Evolutionary conservation across 768 basidiomycete species (phyloP), one percentile per base, ranked within the genome.

Genomic region (Fistulinella prunicolor): DNA sequence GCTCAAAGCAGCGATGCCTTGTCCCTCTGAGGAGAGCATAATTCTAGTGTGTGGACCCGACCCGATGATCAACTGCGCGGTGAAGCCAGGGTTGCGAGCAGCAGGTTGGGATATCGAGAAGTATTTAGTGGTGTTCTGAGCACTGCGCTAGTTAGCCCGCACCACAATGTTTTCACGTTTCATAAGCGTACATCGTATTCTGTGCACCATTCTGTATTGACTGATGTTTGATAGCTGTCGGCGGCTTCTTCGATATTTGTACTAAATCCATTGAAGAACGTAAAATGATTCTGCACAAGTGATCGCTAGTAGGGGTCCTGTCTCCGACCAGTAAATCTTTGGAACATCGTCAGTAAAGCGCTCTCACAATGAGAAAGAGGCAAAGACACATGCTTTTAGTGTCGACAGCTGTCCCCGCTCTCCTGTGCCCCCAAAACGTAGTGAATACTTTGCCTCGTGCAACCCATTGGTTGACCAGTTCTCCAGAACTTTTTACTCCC

Each of bases 381-480:
- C n/a, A 21, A 10, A 45, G 26, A 3, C 6, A 66, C 87, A 49
- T 54, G 96, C 96, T 86, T 66, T 89, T 94, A 8, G 94, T 93
- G 53, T 98, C 93, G 1, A 93, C 94, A 59, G 98, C 94, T 58
- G 98, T 88, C 56, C 96, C 98, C 96, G 48, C 97, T 80, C 61
- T 95, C 90, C 28, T 94, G 93, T 1, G 83, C 84, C 68, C 96
- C 93, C 96, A 98, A 67, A 99, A 99, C 61, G 97, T 77, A 24
- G 96, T 92, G 54, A 97, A 96, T 0, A 93, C 93, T 54, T 79
- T 78, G 0, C 94, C 95, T 4, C 89, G 72, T 3, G 86, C 94
- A 99, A 46, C 5, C 83, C 84, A 42, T 98, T 94, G 35, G 97
- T 79, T 2, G 81, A 72, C 85, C 88, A 95, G 39, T 82, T n/a